A percentile compares a stretch with the other conserved stretches of the same genome.
Evolutionary conservation across 1,139 yeast genomes (phyloP).

Genomic region (Hansenula lynferdii): DNA sequence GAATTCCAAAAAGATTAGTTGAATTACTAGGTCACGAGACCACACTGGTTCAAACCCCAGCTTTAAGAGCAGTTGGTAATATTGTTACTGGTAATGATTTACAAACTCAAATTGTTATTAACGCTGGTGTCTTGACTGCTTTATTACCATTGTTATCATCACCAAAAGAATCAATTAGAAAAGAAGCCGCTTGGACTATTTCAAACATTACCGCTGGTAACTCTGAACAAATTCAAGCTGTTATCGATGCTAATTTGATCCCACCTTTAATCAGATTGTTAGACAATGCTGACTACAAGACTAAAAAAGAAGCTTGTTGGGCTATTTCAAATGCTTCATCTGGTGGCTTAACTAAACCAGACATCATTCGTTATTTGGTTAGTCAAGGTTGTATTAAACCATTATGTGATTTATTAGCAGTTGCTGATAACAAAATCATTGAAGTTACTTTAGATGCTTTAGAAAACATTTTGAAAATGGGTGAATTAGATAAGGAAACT

Average conservation of each 20-base stretch:
- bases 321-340: conserved; percentile 97
- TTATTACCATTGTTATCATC: conserved; percentile 76
- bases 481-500: conserved; percentile 86
- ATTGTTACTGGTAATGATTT: conserved; percentile 95
- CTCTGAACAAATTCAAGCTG: conserved; percentile 93
- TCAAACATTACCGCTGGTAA: conserved; percentile 98
- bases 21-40: conserved; percentile 82
- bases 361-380: conserved; percentile 88
- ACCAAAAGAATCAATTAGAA: conserved; percentile 86
- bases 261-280: conserved; percentile 89
- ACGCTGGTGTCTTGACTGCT: conserved; percentile 88
- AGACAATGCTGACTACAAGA: conserved; percentile 82
- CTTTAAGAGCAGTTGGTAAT: conserved; percentile 95
- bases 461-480: conserved; percentile 90
- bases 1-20: conserved; percentile 91
- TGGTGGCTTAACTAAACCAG: conserved; percentile 90
- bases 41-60: conserved; percentile 92
- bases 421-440: conserved; percentile 87
- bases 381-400: conserved; percentile 97
- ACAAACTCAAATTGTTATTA: conserved; percentile 93
- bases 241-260: conserved; percentile 87
- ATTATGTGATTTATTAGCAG: conserved; percentile 81
- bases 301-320: conserved; percentile 99
- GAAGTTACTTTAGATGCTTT: conserved; percentile 95
- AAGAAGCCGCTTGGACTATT: conserved; percentile 98